phyloP scores from a whole-genome alignment of 148 eudicot genomes.

The Tetragonia tetragonoides region DNA sequence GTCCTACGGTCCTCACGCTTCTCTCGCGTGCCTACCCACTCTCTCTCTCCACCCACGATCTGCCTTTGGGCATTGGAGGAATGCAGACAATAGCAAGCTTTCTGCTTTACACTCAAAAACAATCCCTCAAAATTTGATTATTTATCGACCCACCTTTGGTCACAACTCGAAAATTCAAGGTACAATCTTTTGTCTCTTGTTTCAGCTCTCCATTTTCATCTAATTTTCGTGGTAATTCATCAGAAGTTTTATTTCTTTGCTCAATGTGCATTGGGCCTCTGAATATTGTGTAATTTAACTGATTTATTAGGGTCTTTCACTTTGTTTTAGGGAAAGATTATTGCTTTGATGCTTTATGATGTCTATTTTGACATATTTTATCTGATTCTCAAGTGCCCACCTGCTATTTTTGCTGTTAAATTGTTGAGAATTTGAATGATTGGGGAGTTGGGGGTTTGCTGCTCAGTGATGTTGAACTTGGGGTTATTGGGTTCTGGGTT shows the following conservation, averaged over 20 bases:
- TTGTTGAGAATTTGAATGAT: background rate
- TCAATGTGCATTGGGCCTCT: conserved; percentile 1
- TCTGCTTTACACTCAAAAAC: conserved; percentile 1
- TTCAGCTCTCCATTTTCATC: background rate
- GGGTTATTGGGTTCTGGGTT: conserved; percentile 14
- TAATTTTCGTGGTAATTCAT: background rate
- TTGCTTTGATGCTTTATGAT: conserved; percentile 14
- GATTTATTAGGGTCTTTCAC: background rate
- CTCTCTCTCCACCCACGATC: no score
- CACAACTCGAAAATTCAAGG: conserved; percentile 9
- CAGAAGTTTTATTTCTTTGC: background rate
- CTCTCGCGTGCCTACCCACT: background rate
- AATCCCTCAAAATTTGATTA: background rate
- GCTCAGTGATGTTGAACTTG: background rate
- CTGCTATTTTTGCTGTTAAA: conserved; percentile 10
- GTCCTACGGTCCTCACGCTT: background rate
- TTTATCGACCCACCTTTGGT: background rate
- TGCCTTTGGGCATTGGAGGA: background rate
- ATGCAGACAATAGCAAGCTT: conserved; percentile 6
- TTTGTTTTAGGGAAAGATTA: background rate
- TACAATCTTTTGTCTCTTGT: conserved; percentile 11
- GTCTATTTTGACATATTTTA: background rate
- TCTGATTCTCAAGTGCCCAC: conserved; percentile 17
- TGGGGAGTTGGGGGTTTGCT: conserved; percentile 9
- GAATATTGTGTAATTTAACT: background rate